Evolutionary conservation across 768 basidiomycete species (phyloP).

Genomic region (Hortiboletus campestris): DNA sequence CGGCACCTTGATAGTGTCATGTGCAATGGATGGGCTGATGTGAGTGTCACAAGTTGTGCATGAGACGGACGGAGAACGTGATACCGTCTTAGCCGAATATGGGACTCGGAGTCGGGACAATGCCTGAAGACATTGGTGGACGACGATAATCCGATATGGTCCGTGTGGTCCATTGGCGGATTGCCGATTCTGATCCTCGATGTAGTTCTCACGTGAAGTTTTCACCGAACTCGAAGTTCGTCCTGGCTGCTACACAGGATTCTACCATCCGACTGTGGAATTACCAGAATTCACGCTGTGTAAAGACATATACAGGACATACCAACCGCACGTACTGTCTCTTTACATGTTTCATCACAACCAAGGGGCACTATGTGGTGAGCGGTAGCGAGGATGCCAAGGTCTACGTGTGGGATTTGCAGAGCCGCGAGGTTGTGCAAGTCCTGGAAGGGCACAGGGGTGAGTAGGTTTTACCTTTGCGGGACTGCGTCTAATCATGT

Average conservation of each 20-base stretch:
- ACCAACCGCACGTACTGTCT: slow-evolving; percentile 83
- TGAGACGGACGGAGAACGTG: background rate
- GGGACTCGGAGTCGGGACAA: slow-evolving; percentile 97
- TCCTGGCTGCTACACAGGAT: slow-evolving; percentile 91
- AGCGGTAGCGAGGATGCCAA: slow-evolving; percentile 91
- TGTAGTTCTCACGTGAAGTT: slow-evolving; percentile 83
- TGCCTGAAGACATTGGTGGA: slow-evolving; percentile 97
- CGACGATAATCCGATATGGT: slow-evolving; percentile 95
- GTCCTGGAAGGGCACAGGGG: slow-evolving; percentile 79
- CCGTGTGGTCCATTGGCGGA: slow-evolving; percentile 13
- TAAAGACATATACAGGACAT: slow-evolving; percentile 92
- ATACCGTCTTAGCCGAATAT: slow-evolving; percentile 71
- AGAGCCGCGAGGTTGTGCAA: slow-evolving; percentile 74
- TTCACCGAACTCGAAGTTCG: slow-evolving; percentile 88
- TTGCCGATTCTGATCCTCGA: slow-evolving; percentile 7
- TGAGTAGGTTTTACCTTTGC: slow-evolving; percentile 27
- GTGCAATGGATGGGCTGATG: slow-evolving; percentile 97
- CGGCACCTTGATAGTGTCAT: slow-evolving; percentile 91
- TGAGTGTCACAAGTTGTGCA: slow-evolving; percentile 38
- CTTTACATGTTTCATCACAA: slow-evolving; percentile 61
- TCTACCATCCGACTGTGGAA: slow-evolving; percentile 95
- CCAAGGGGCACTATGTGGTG: slow-evolving; percentile 65
- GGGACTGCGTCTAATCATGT: background rate
- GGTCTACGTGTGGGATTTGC: slow-evolving; percentile 87
- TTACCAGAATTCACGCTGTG: slow-evolving; percentile 83